A percentile compares a stretch with the other conserved stretches of the same genome.
Conservation (phyloP, 2,329 filamentous ascomycete genomes). For the Purpureocillium takamizusanense region DNA sequence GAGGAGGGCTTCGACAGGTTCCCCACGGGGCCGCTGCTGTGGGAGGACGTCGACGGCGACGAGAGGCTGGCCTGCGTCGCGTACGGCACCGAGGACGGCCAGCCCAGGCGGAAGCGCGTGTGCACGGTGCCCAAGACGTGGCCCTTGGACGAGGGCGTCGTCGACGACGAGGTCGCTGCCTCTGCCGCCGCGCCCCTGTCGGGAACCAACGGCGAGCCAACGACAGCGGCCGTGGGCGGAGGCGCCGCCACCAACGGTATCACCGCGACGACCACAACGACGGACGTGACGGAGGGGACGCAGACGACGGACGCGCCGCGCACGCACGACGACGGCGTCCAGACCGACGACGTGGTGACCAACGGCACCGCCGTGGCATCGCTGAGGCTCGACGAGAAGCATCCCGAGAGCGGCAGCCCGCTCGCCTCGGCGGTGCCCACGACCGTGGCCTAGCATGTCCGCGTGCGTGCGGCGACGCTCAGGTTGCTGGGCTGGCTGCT, state of each 20-base stretch:
- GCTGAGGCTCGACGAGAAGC: constrained; percentile 17
- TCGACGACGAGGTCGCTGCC: neutral
- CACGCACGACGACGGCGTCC: constrained; percentile 14
- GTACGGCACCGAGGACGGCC: constrained; percentile 38
- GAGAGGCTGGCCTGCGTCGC: constrained; percentile 42
- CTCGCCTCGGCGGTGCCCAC: neutral
- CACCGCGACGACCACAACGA: neutral
- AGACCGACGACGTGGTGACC: constrained; percentile 17
- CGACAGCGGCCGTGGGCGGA: constrained; percentile 4
- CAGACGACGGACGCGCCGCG: constrained; percentile 13
- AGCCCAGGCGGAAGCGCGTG: constrained; percentile 35
- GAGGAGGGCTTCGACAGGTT: constrained; percentile 43
- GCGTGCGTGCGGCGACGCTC: too few species aligned
- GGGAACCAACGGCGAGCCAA: constrained; percentile 5
- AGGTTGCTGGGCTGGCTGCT: too few species aligned
- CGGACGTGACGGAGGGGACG: constrained; percentile 14
- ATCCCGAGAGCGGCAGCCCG: neutral
- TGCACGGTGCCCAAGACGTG: constrained; percentile 40
- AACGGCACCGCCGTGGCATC: constrained; percentile 22
- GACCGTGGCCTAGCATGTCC: neutral
- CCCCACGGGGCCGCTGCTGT: constrained; percentile 47
- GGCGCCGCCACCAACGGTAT: constrained; percentile 1
- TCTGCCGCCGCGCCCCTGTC: neutral
- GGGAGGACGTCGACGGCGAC: constrained; percentile 37
- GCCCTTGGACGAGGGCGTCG: constrained; percentile 3